Percentiles rank a stretch among this genome's conserved stretches.
These are phyloP conservation scores for Leptographium lundbergii DNA, from an alignment of 2,329 filamentous ascomycete species.

Conservation along the genomic window DNA sequence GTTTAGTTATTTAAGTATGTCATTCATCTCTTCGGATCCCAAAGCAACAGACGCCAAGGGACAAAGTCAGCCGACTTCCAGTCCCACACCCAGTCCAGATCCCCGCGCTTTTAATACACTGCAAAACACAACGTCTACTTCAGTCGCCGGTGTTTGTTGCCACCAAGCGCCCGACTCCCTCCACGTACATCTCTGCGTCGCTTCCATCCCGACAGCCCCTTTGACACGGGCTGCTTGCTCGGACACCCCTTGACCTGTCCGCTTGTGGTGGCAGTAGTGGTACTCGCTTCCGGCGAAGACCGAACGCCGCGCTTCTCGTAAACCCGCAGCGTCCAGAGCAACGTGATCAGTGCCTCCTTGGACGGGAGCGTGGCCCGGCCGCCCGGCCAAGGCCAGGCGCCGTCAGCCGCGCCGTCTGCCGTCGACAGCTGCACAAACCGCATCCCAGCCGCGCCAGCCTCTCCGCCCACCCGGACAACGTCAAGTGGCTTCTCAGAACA, in stretches of 20 bases:
- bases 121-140: neutral
- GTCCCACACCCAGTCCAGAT: neutral
- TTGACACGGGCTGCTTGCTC: neutral
- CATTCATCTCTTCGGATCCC: neutral
- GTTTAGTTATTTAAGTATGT: neutral
- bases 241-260: neutral
- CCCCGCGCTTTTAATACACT: neutral
- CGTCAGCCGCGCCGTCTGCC: conserved; percentile 19
- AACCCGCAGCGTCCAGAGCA: conserved; percentile 32
- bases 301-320: conserved; percentile 16
- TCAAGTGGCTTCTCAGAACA: conserved; percentile 38
- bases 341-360: conserved; percentile 32
- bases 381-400: conserved; percentile 2
- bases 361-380: conserved; percentile 28
- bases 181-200: neutral
- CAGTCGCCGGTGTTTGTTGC: neutral
- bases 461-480: conserved; percentile 29
- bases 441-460: conserved; percentile 13
- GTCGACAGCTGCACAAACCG: conserved; percentile 18
- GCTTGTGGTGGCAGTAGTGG: neutral
- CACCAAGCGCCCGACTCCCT: neutral
- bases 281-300: neutral
- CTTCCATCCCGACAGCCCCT: neutral
- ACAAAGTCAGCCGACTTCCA: neutral
- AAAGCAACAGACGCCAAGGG: neutral